Evolutionary conservation across 2,329 filamentous ascomycete genomes (phyloP).

Genomic region (Exophiala spinifera): DNA sequence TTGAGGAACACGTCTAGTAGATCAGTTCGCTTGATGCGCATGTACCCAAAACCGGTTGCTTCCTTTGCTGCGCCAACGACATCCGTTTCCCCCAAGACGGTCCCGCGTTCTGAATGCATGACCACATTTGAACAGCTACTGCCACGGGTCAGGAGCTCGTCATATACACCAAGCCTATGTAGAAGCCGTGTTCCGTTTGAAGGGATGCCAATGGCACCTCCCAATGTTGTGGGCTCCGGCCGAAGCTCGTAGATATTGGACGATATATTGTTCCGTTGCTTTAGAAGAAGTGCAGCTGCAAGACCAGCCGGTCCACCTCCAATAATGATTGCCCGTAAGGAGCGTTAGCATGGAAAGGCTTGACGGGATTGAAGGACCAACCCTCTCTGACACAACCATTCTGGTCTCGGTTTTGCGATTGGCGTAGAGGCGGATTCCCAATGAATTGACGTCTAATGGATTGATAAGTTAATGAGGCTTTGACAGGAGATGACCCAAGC

Average conservation of each 20-base stretch:
- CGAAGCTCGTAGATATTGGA: slow-evolving; percentile 54
- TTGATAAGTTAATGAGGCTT: too few species aligned
- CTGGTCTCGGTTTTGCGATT: too few species aligned
- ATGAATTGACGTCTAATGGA: too few species aligned
- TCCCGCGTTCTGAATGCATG: slow-evolving; percentile 40
- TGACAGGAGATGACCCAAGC: neutral
- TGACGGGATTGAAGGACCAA: too few species aligned
- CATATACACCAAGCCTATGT: slow-evolving; percentile 47
- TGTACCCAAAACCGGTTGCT: slow-evolving; percentile 30
- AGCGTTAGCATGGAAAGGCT: too few species aligned
- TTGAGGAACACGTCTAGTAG: slow-evolving; percentile 31
- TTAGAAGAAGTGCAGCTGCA: neutral
- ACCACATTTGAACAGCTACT: slow-evolving; percentile 52
- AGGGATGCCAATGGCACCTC: slow-evolving; percentile 57
- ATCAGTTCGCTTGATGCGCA: slow-evolving; percentile 33
- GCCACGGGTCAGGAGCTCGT: slow-evolving; percentile 41
- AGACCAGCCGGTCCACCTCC: slow-evolving; percentile 2
- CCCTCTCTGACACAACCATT: too few species aligned
- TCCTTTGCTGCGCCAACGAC: slow-evolving; percentile 22
- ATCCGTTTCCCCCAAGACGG: slow-evolving; percentile 7
- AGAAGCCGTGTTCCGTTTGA: slow-evolving; percentile 57
- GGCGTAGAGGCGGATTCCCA: too few species aligned
- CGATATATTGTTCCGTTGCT: slow-evolving; percentile 36
- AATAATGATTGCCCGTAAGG: neutral
- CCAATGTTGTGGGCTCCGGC: slow-evolving; percentile 43